Percentiles rank a stretch among this genome's conserved stretches.
Evolutionary conservation across 768 basidiomycete genomes (phyloP).

Genomic region (Xerocomellus amylosporus): DNA sequence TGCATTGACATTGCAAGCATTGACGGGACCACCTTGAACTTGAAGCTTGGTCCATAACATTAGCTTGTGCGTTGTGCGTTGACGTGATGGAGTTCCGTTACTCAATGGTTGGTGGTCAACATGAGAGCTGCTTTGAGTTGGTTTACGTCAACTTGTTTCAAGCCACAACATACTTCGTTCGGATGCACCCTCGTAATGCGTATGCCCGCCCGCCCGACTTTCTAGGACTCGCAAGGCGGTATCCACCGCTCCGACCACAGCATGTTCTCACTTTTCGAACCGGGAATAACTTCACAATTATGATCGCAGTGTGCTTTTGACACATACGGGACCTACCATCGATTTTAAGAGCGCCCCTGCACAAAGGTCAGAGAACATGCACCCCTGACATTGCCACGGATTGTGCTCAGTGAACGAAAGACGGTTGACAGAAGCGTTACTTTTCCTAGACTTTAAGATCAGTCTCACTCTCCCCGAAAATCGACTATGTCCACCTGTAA

Average conservation of each 20-base stretch:
- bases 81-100: no score
- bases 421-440: conserved; percentile 73
- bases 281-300: background rate
- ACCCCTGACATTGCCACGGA: background rate
- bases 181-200: conserved; percentile 49
- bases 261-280: conserved; percentile 30
- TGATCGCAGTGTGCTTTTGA: conserved; percentile 26
- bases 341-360: conserved; percentile 74
- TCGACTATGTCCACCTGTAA: conserved; percentile 84
- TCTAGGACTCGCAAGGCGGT: conserved; percentile 47
- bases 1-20: no score
- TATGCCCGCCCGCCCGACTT: conserved; percentile 59
- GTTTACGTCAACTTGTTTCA: no score
- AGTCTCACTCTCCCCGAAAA: conserved; percentile 59
- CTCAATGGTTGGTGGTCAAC: no score
- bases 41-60: no score
- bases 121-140: no score
- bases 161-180: no score
- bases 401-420: conserved; percentile 38
- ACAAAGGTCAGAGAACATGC: conserved; percentile 50
- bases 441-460: conserved; percentile 71
- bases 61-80: no score
- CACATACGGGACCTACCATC: conserved; percentile 43
- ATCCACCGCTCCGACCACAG: conserved; percentile 56
- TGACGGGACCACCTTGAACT: no score